Conservation (phyloP, 345 rosid species). For the Citrus australasica region DNA sequence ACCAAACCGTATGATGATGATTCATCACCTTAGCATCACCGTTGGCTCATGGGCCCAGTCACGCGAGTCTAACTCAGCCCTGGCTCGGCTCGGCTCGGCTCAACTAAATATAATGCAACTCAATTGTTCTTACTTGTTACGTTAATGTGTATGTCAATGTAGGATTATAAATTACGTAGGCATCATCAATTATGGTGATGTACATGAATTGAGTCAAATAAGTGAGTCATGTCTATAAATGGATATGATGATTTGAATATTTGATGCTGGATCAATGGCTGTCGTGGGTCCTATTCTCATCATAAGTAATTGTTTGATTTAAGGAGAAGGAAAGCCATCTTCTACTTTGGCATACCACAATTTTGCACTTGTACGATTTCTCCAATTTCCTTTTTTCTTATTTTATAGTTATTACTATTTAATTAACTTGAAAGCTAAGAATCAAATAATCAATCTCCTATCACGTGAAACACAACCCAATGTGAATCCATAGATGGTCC, state of each 20-base stretch:
- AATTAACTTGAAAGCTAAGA: conserved; percentile 37
- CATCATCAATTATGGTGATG: no score
- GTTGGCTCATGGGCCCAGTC: no score
- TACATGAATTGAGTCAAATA: neutral
- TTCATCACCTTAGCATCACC: no score
- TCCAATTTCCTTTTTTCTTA: neutral
- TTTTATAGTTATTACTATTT: neutral
- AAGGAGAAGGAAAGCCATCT: neutral
- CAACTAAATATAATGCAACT: no score
- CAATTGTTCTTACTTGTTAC: neutral
- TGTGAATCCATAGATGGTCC: neutral
- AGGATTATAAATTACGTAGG: neutral
- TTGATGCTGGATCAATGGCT: neutral
- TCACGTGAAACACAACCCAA: conserved; percentile 23
- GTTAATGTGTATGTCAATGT: neutral
- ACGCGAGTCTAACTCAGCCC: no score
- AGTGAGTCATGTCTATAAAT: neutral
- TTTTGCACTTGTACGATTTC: neutral
- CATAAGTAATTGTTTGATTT: neutral
- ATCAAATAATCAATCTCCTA: conserved; percentile 28
- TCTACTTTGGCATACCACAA: neutral
- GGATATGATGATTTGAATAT: neutral
- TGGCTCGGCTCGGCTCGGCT: neutral
- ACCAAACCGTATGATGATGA: no score
- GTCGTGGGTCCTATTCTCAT: conserved; percentile 1